These are phyloP conservation scores for Phalaenopsis aphrodite DNA, from an alignment of 106 monocot genomes.

Conservation along the genomic window DNA sequence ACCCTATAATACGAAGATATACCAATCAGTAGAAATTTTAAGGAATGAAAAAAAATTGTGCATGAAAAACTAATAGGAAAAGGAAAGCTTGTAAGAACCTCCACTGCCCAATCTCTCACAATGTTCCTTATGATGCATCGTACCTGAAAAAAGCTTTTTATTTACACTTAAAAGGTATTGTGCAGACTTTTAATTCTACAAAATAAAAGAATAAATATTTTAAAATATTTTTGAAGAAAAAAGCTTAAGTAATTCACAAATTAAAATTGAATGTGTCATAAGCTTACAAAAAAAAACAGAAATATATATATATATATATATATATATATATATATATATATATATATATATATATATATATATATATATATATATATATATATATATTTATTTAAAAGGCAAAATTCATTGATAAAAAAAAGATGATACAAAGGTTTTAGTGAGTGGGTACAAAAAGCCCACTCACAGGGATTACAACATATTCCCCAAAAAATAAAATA, in stretches of 20 bases:
- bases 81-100: constrained; percentile 33
- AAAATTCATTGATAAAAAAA: too few relatives aligned
- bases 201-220: not conserved
- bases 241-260: not conserved
- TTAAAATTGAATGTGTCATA: not conserved
- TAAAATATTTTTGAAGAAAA: not conserved
- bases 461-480: too few relatives aligned
- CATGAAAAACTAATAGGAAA: not conserved
- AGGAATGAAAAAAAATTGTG: not conserved
- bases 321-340: too few relatives aligned
- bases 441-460: too few relatives aligned
- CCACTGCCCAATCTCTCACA: constrained; percentile 88
- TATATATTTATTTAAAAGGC: too few relatives aligned
- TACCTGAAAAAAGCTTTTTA: constrained; percentile 38
- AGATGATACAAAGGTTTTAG: too few relatives aligned
- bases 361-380: too few relatives aligned
- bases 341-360: too few relatives aligned
- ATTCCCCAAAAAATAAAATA: too few relatives aligned
- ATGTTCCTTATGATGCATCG: constrained; percentile 96
- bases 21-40: constrained; percentile 4
- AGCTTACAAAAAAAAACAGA: not conserved
- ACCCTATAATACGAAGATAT: constrained; percentile 40
- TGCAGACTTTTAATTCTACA: not conserved
- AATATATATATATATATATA: too few relatives aligned
- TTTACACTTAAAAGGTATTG: not conserved